Conservation (phyloP, 2,329 filamentous ascomycete species). For the Sclerotinia nivalis region DNA sequence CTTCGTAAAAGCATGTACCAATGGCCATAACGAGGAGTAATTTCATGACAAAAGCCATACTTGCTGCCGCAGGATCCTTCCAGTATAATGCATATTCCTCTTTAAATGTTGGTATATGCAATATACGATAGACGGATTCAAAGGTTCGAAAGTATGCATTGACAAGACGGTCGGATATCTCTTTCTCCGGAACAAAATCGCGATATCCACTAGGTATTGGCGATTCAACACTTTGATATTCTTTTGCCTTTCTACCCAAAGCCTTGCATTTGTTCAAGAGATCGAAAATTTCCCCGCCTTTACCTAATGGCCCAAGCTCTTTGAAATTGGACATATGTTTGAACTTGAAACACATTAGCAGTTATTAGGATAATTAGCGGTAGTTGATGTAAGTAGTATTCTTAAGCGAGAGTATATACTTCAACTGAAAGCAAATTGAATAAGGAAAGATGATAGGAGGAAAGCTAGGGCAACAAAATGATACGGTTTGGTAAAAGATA, state of each 20-base stretch:
- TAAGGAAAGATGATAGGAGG: background rate
- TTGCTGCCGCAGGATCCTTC: conserved; percentile 34
- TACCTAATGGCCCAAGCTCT: conserved; percentile 11
- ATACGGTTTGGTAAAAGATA: background rate
- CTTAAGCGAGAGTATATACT: background rate
- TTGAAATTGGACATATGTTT: conserved; percentile 21
- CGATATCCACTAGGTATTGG: conserved; percentile 17
- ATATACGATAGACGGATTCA: conserved; percentile 47
- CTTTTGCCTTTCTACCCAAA: conserved; percentile 25
- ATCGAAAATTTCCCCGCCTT: conserved; percentile 19
- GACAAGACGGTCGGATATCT: conserved; percentile 42
- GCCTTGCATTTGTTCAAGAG: conserved; percentile 29
- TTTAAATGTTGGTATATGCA: conserved; percentile 49
- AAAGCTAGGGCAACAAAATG: background rate
- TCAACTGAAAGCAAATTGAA: background rate
- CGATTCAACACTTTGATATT: conserved; percentile 13
- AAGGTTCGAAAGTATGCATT: conserved; percentile 46
- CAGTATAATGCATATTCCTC: conserved; percentile 47
- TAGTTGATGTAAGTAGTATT: background rate
- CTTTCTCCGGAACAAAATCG: conserved; percentile 24
- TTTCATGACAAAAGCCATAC: conserved; percentile 26
- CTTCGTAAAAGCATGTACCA: conserved; percentile 28
- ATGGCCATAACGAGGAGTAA: conserved; percentile 28
- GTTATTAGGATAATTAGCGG: background rate
- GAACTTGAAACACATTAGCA: conserved; percentile 19